Base-by-base conservation (phyloP, 768 basidiomycete species). In the Leccinum longicurvipes region DNA sequence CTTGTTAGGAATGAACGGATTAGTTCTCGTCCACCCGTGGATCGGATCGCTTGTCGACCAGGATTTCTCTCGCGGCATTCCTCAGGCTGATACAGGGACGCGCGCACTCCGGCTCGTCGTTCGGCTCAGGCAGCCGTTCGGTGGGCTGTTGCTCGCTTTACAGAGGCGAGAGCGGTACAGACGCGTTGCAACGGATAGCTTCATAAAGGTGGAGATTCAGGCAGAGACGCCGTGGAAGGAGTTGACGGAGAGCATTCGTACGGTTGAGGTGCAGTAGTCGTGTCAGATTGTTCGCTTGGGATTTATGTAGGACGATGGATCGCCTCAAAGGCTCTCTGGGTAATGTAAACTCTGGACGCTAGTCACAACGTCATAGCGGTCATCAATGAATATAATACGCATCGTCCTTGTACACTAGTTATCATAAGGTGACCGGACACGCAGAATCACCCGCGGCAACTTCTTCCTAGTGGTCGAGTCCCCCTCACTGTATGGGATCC, bases 401-500 rank as follows among this genome's bases (percentile, higher is more conserved):
- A 11, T 41, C 19, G 5, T 41, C 39, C 19, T 8, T 39, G 10
- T 39, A 19, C 36, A 39, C n/a, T 21, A 45, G 12, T 11, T 8
- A 19, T 55, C 11, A 70, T 61, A 70, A 23, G 73, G 68, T 5
- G 75, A 70, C 2, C 79, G 74, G 69, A 91, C 73, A 72, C 82
- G 80, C 51, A 85, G 64, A 50, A 81, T 78, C 6, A 86, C 82
- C 54, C 75, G 75, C 0, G 82, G 83, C 1, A 84, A 64, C 59
- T 79, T 83, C 73, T 79, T 83, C 75, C 75, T 80, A n/a, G n/a
- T n/a, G 11, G 15, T 14, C 17, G 34, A 8, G 39, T 57, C 60
- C 19, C 49, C 32, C 53, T 55, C 53, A 50, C 51, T 15, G 44
- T 65, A 39, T 12, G 1, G 47, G 5, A 31, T 51, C n/a, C n/a